Evolutionary conservation across 305 asterid species (phyloP).

Genomic region (Fraxinus dipetala): DNA sequence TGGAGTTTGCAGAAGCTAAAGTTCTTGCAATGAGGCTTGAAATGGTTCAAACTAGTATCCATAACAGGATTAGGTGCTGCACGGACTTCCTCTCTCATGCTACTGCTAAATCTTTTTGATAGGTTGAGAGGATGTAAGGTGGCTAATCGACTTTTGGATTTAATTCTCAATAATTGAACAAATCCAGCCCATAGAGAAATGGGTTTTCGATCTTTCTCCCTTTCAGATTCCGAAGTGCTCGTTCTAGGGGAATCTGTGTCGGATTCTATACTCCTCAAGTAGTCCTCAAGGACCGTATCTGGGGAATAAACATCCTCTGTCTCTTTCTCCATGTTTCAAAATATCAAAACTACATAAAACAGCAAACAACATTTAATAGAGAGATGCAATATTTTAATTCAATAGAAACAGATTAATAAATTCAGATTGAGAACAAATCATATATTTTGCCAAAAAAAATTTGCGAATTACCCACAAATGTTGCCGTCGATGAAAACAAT

Average conservation of each 20-base stretch:
- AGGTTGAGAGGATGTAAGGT: slow-evolving; percentile 51
- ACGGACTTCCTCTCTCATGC: slow-evolving; percentile 54
- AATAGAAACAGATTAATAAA: background rate
- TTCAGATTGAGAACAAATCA: background rate
- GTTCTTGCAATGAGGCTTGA: slow-evolving; percentile 81
- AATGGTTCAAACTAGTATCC: slow-evolving; percentile 50
- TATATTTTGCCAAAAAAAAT: background rate
- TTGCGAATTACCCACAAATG: background rate
- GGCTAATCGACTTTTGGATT: slow-evolving; percentile 50
- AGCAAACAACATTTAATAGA: background rate
- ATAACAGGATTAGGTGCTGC: slow-evolving; percentile 29
- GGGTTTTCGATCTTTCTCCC: slow-evolving; percentile 29
- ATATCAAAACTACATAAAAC: slow-evolving; percentile 6
- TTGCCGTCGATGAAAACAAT: background rate
- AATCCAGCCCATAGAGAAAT: slow-evolving; percentile 54
- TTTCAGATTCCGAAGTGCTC: slow-evolving; percentile 45
- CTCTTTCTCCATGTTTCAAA: slow-evolving; percentile 31
- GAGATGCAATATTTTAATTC: background rate
- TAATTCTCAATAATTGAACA: slow-evolving; percentile 44
- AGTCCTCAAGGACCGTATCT: slow-evolving; percentile 57
- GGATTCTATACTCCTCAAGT: slow-evolving; percentile 46
- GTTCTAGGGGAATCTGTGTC: slow-evolving; percentile 45
- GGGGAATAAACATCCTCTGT: slow-evolving; percentile 43
- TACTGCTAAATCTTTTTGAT: slow-evolving; percentile 55
- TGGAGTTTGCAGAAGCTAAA: slow-evolving; percentile 66